These are phyloP conservation scores for Gnetum montanum DNA, from an alignment of 75 land plant genomes.

Conservation along the genomic window DNA sequence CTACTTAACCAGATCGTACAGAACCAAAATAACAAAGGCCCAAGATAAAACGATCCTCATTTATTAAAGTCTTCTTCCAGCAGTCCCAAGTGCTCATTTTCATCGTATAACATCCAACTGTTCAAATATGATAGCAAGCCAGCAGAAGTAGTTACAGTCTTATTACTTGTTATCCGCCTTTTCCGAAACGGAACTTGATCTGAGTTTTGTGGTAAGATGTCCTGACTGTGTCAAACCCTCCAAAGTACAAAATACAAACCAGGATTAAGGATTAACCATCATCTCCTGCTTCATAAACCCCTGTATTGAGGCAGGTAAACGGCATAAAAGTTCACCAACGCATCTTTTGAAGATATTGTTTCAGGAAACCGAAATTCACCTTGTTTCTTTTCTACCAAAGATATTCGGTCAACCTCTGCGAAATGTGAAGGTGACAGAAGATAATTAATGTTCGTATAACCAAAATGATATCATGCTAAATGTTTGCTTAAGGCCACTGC, in stretches of 20 bases:
- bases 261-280: slow-evolving; percentile 86
- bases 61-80: slow-evolving; percentile 75
- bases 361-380: too few species aligned
- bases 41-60: slow-evolving; percentile 84
- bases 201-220: slow-evolving; percentile 39
- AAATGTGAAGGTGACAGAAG: too few species aligned
- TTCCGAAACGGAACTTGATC: slow-evolving; percentile 63
- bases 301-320: too few species aligned
- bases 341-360: too few species aligned
- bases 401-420: too few species aligned
- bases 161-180: slow-evolving; percentile 78
- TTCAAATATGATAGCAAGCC: slow-evolving; percentile 90
- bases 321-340: too few species aligned
- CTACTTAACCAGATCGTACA: slow-evolving; percentile 83
- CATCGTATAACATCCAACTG: slow-evolving; percentile 91
- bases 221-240: slow-evolving; percentile 91
- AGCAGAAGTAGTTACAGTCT: slow-evolving; percentile 86
- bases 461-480: too few species aligned
- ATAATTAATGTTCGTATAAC: too few species aligned
- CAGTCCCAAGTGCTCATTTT: slow-evolving; percentile 76
- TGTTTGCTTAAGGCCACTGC: too few species aligned
- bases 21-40: slow-evolving; percentile 77
- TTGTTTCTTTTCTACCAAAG: too few species aligned
- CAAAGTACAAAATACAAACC: slow-evolving; percentile 94
- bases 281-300: too few species aligned